Conservation (phyloP, 1,139 yeast genomes). For the Pichiaceae sp. region DNA sequence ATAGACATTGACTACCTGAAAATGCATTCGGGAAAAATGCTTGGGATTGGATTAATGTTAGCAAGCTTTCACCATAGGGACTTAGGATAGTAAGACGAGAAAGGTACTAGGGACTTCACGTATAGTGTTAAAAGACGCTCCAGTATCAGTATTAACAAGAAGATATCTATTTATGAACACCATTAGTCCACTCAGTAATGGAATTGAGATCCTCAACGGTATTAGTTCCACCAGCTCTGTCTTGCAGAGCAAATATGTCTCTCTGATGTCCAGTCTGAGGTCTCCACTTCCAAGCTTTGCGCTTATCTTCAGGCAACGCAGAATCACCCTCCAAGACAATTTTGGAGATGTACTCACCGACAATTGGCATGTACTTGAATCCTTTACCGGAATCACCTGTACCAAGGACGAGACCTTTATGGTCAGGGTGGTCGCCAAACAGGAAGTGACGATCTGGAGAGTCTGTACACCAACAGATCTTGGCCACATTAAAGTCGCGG, state of each 20-base stretch:
- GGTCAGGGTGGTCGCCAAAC: slow-evolving; percentile 19
- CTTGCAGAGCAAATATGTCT: slow-evolving; percentile 16
- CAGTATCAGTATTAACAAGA: too few relatives aligned
- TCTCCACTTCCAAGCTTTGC: slow-evolving; percentile 15
- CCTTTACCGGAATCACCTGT: slow-evolving; percentile 29
- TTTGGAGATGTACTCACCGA: slow-evolving; percentile 26
- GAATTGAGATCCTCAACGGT: too few relatives aligned
- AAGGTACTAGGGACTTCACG: too few relatives aligned
- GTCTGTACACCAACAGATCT: slow-evolving; percentile 25
- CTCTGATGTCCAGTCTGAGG: slow-evolving; percentile 15
- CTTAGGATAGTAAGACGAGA: too few relatives aligned
- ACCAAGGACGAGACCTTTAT: slow-evolving; percentile 16
- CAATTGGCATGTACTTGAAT: slow-evolving; percentile 26
- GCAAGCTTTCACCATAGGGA: too few relatives aligned
- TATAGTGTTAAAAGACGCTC: too few relatives aligned
- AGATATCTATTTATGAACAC: too few relatives aligned
- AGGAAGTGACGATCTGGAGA: slow-evolving; percentile 23
- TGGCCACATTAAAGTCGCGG: slow-evolving; percentile 16
- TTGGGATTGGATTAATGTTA: too few relatives aligned
- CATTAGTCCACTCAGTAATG: too few relatives aligned
- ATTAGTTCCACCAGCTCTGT: slow-evolving; percentile 24
- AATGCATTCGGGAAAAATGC: too few relatives aligned
- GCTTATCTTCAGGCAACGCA: not conserved
- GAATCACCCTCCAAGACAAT: not conserved
- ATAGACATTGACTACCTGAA: too few relatives aligned